phyloP scores from a whole-genome alignment of 2,329 filamentous ascomycete genomes.

The Talaromyces sp. region DNA sequence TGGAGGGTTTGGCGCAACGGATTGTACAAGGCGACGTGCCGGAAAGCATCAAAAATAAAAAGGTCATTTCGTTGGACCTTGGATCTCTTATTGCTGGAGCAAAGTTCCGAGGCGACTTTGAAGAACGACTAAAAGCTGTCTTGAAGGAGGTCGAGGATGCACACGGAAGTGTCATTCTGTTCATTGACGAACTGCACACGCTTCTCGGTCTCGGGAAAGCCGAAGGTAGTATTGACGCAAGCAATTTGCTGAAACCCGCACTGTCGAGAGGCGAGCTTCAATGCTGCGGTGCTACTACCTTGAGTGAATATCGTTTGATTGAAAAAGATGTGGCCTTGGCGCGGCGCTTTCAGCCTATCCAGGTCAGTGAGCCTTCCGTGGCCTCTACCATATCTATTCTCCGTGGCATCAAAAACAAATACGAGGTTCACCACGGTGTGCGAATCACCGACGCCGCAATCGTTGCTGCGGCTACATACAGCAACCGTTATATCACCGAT shows the following conservation, averaged over 20 bases:
- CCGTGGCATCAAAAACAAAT: constrained; percentile 93
- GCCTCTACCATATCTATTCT: constrained; percentile 93
- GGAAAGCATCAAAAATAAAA: constrained; percentile 92
- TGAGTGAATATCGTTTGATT: constrained; percentile 87
- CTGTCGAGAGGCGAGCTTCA: constrained; percentile 89
- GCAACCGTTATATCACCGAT: constrained; percentile 94
- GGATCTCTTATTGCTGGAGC: constrained; percentile 92
- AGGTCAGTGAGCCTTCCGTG: constrained; percentile 86
- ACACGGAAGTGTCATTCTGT: constrained; percentile 83
- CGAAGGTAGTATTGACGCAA: constrained; percentile 94
- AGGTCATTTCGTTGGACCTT: constrained; percentile 80
- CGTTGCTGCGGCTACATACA: constrained; percentile 85
- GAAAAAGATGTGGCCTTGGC: constrained; percentile 95
- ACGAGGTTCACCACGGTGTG: constrained; percentile 95
- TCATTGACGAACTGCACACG: constrained; percentile 91
- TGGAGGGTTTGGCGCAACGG: constrained; percentile 83
- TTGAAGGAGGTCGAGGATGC: constrained; percentile 87
- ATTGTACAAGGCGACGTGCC: constrained; percentile 92
- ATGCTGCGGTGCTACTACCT: constrained; percentile 89
- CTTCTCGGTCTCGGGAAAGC: constrained; percentile 89
- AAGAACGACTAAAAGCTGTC: constrained; percentile 86
- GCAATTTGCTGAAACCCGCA: constrained; percentile 88
- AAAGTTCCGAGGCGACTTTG: constrained; percentile 93
- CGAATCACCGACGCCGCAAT: constrained; percentile 88
- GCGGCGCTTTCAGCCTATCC: constrained; percentile 86